Conservation (phyloP, 2,329 filamentous ascomycete species). For the Colletotrichum nymphaeae region DNA sequence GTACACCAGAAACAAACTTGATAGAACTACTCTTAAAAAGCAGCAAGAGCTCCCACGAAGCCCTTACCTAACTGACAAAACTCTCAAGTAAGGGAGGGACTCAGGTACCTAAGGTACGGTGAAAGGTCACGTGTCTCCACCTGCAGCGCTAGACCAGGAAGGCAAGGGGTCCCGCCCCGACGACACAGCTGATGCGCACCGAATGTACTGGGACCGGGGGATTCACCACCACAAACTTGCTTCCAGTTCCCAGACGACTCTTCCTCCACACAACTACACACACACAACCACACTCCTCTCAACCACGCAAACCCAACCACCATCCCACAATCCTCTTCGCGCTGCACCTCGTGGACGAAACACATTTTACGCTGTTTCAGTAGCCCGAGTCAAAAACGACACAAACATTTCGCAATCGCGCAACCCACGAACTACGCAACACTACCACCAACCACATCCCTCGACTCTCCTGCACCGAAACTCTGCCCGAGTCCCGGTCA, state of each 20-base stretch:
- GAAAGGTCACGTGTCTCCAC: slow-evolving; percentile 25
- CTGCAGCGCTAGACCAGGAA: slow-evolving; percentile 18
- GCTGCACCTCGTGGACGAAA: slow-evolving; percentile 34
- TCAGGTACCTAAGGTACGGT: background rate
- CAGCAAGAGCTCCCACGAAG: background rate
- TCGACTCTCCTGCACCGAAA: slow-evolving; percentile 1
- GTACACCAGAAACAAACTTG: background rate
- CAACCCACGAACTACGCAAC: background rate
- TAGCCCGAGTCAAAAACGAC: slow-evolving; percentile 27
- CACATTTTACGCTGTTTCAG: slow-evolving; percentile 32
- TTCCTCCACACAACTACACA: slow-evolving; percentile 15
- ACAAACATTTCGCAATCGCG: slow-evolving; percentile 18
- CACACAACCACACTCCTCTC: slow-evolving; percentile 12
- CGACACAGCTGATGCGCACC: slow-evolving; percentile 31
- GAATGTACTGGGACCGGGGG: slow-evolving; percentile 5
- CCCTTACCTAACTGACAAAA: background rate
- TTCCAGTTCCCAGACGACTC: slow-evolving; percentile 12
- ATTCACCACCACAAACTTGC: slow-evolving; percentile 33
- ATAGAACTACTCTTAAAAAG: background rate
- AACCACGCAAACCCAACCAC: slow-evolving; percentile 16
- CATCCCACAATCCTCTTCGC: slow-evolving; percentile 22
- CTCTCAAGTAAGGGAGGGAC: background rate
- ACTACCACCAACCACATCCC: background rate
- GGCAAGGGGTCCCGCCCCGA: slow-evolving; percentile 22
- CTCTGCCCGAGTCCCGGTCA: slow-evolving; percentile 19